phyloP scores from a whole-genome alignment of 495 filamentous ascomycete genomes.

The Corynascus novoguineensis region DNA sequence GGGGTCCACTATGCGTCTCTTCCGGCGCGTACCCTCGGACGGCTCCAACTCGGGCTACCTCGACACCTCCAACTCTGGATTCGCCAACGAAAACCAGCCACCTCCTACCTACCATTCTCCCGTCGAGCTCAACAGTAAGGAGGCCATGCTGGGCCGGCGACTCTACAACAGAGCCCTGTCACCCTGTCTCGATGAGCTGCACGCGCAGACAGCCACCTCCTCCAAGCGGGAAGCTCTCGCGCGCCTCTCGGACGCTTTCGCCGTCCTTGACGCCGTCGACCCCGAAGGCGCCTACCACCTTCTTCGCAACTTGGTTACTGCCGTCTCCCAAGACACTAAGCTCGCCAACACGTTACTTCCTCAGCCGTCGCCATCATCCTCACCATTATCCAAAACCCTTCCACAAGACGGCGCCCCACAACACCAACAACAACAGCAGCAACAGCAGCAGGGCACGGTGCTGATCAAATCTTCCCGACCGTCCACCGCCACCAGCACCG shows the following conservation, averaged over 20 bases:
- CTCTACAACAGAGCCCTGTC: constrained; percentile 76
- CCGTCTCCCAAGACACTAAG: constrained; percentile 39
- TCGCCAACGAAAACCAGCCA: constrained; percentile 40
- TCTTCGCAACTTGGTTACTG: constrained; percentile 57
- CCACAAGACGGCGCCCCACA: constrained; percentile 30
- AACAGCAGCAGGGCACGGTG: constrained; percentile 43
- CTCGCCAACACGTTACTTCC: constrained; percentile 36
- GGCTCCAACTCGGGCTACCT: constrained; percentile 43
- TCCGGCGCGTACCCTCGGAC: constrained; percentile 75
- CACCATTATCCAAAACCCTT: background rate
- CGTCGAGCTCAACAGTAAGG: constrained; percentile 61
- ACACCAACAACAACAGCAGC: too few species aligned
- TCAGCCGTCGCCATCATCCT: background rate
- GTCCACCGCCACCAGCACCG: constrained; percentile 23
- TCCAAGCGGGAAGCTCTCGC: constrained; percentile 76
- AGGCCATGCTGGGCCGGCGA: constrained; percentile 69
- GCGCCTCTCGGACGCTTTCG: constrained; percentile 75
- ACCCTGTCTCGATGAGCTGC: constrained; percentile 71
- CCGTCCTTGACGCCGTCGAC: constrained; percentile 74
- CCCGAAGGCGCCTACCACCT: constrained; percentile 88
- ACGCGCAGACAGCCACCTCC: constrained; percentile 69
- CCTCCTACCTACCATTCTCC: constrained; percentile 29
- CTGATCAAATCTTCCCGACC: constrained; percentile 34
- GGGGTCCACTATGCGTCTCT: constrained; percentile 81
- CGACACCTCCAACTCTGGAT: constrained; percentile 32